Base-by-base conservation (phyloP, 352 stramenopile genomes). In the Discostella stelligera region DNA sequence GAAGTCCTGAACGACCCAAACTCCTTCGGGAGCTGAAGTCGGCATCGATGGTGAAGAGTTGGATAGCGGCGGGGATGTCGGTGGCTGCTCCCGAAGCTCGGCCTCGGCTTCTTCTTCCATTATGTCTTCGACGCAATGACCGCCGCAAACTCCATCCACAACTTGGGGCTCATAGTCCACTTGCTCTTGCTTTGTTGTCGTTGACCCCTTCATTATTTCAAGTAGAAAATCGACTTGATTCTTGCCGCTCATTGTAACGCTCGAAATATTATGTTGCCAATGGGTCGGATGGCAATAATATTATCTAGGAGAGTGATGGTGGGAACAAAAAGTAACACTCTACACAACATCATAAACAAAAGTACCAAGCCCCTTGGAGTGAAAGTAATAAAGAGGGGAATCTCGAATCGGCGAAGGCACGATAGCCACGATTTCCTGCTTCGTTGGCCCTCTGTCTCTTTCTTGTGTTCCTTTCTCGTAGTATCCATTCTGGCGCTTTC, bases 141-240 rank as follows among this genome's bases (percentile, higher is more conserved):
- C 14, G 6, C 55, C 55, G 30, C 55, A 63, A 20, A 21, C 16
- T 39, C 30, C 37, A 44, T 46, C n/a, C 5, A 18, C 13, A 11
- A 23, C 1, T 54, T 53, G 53, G 37, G 16, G 16, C 44, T 65
- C 49, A 10, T 66, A 55, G 13, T 48, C 18, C 18, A 32, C n/a
- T 5, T 59, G 18, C 23, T 39, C 54, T 60, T 65, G 56, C n/a
- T 11, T 66, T 6, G 54, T 39, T 27, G 39, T 62, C 41, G 58
- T 50, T 2, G 10, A 20, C 18, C 30, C 23, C 50, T 74, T 74
- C 16, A 66, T 32, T 13, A 74, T 66, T 37, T 74, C 66, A 50
- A 66, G 54, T 0, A 74, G 16, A 50, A 74, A 65, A 16, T 58
- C 44, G 3, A 74, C 66, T 18, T 66, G 59, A 20, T 64, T 56